Percentiles rank a stretch among this genome's conserved stretches.
Conservation (phyloP, 2,329 filamentous ascomycete species). For the Penicillium glabrum region DNA sequence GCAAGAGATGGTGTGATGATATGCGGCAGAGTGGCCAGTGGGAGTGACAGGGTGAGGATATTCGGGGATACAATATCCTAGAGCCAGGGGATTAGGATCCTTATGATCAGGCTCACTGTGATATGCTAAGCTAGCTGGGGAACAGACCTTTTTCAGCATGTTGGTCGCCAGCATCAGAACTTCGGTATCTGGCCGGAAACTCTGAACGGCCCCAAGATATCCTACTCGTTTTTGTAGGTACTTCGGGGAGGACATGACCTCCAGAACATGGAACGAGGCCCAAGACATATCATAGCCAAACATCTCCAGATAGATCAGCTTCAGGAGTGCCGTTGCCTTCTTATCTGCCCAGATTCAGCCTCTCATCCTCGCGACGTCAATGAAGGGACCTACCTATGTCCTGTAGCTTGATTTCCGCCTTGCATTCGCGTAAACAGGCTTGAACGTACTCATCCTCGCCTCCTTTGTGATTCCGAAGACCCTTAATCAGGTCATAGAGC, state of each 20-base stretch:
- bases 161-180: constrained; percentile 98
- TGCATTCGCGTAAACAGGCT: constrained; percentile 91
- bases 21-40: constrained; percentile 87
- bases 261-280: constrained; percentile 96
- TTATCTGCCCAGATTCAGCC: constrained; percentile 60
- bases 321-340: constrained; percentile 93
- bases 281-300: constrained; percentile 99
- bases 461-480: constrained; percentile 91
- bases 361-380: not conserved
- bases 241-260: constrained; percentile 97
- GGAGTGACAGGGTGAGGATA: constrained; percentile 77
- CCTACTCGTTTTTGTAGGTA: constrained; percentile 94
- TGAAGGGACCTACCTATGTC: constrained; percentile 71
- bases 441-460: constrained; percentile 95
- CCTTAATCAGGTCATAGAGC: constrained; percentile 96
- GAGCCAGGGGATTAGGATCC: not conserved
- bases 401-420: constrained; percentile 83
- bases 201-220: constrained; percentile 93
- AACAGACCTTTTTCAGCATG: constrained; percentile 78
- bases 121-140: not conserved
- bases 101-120: not conserved
- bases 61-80: constrained; percentile 63
- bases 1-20: constrained; percentile 91
- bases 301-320: constrained; percentile 98
- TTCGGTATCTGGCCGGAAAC: constrained; percentile 91